phyloP scores from a whole-genome alignment of 352 stramenopile genomes.

The Phytophthora sp. region DNA sequence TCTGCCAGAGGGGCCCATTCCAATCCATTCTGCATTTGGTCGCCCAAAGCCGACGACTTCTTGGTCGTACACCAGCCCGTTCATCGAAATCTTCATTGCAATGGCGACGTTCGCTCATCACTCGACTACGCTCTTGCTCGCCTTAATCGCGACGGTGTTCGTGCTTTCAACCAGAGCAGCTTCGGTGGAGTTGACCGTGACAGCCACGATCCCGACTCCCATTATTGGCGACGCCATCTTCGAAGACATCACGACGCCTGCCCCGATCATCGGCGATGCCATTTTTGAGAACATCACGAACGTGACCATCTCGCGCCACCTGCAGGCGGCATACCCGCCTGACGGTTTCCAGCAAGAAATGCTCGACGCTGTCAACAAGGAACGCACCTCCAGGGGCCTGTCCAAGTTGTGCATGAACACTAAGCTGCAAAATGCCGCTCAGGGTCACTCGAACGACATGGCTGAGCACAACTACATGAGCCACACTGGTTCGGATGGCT shows the following conservation, averaged over 20 bases:
- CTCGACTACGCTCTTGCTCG: constrained; percentile 1
- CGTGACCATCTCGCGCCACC: constrained; percentile 5
- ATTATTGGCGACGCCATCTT: constrained; percentile 30
- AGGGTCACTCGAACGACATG: constrained; percentile 49
- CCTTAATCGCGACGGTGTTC: constrained; percentile 13
- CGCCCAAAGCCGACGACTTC: not conserved
- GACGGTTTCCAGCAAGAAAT: constrained; percentile 36
- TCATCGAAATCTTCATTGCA: not conserved
- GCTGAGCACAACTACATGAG: constrained; percentile 54
- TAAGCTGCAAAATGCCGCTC: constrained; percentile 34
- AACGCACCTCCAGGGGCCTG: constrained; percentile 45
- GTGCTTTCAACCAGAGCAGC: constrained; percentile 3
- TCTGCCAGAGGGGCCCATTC: not conserved
- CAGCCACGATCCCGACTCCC: constrained; percentile 9
- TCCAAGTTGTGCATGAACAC: constrained; percentile 45
- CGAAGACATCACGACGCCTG: constrained; percentile 22
- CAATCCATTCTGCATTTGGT: constrained; percentile 32
- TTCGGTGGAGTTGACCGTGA: constrained; percentile 2
- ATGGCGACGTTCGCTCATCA: constrained; percentile 8
- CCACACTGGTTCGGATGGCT: constrained; percentile 54
- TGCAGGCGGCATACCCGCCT: constrained; percentile 23
- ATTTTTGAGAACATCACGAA: constrained; percentile 19
- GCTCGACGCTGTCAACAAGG: constrained; percentile 55
- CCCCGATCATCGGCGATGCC: constrained; percentile 24
- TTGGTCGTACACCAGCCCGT: not conserved